Base-by-base conservation (phyloP, 495 filamentous ascomycete genomes). In the Penicilliopsis zonata region DNA sequence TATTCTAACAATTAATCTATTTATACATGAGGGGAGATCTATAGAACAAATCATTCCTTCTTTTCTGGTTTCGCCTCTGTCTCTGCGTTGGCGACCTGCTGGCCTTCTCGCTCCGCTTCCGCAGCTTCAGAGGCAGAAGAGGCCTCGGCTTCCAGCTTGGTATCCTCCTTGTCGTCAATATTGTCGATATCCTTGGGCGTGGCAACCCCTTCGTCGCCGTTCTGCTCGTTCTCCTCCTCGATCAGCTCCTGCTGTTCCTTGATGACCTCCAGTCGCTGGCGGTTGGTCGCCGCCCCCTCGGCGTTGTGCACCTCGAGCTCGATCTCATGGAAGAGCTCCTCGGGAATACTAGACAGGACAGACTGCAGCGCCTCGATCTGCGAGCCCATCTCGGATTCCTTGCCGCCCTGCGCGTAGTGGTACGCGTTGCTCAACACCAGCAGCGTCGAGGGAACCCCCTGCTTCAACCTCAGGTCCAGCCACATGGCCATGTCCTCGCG, bases 211-310 rank as follows among this genome's bases (percentile, higher is more conserved):
- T 59, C 61, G 42, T 65, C 70, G 52, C 80, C 70, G 53, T 78
- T 78, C 63, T 96, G 87, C 62, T 88, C 72, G 40, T 87, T 88
- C 63, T 99, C 90, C 60, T 96, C 92, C 37, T 94, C 74, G 43
- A 99, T 99, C 31, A 99, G 73, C 45, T 96, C 90, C 51, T 99
- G 83, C 62, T 99, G 90, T 64, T 99, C 90, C 72, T 85, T 92
- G 46, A 99, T 70, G 5, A 99, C 90, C 68, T 99, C 90, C n/a
- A 99, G 75, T 49, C 90, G 80, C 63, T 99, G 90, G 67, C 87
- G 93, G 71, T 99, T 99, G 34, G 92, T 99, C 31, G 90, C 92
- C 8, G 87, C 90, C 35, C 90, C 90, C 63, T 99, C 90, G 29
- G 86, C 85, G 36, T 80, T 92, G 67, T 96, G 85, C 16, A 96